A percentile compares a stretch with the other conserved stretches of the same genome.
Evolutionary conservation across 305 asterid species (phyloP).

Genomic region (Fraxinus velutina): DNA sequence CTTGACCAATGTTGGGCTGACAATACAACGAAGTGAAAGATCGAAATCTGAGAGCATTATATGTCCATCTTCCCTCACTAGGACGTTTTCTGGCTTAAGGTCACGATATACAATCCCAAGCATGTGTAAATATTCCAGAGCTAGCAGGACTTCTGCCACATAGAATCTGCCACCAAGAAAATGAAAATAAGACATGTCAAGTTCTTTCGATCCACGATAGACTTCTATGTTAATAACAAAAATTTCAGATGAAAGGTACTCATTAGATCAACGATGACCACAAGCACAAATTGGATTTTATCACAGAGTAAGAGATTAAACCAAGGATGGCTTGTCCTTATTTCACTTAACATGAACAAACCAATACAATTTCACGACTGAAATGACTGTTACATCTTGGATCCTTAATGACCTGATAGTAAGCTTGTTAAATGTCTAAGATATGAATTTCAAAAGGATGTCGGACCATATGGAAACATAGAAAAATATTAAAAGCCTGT

Average conservation of each 20-base stretch:
- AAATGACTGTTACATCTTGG: not conserved
- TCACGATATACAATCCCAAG: slow-evolving; percentile 58
- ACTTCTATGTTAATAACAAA: not conserved
- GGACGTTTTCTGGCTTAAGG: slow-evolving; percentile 56
- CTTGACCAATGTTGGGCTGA: slow-evolving; percentile 49
- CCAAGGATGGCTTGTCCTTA: not conserved
- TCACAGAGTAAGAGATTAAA: not conserved
- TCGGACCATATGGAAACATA: not conserved
- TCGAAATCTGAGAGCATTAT: slow-evolving; percentile 55
- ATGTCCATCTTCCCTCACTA: slow-evolving; percentile 53
- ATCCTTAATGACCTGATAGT: not conserved
- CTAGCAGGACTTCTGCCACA: slow-evolving; percentile 50
- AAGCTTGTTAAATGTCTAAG: not conserved
- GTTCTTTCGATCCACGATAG: not conserved
- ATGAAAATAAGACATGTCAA: not conserved
- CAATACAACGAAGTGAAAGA: slow-evolving; percentile 48
- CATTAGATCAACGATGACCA: not conserved
- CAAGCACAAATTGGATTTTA: not conserved
- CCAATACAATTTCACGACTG: not conserved
- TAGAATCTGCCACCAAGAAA: slow-evolving; percentile 38
- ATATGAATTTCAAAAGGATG: not conserved
- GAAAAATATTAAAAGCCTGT: not conserved
- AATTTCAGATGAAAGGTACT: not conserved
- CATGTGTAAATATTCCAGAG: slow-evolving; percentile 57
- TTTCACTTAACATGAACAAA: not conserved